phyloP scores from a whole-genome alignment of 805 yeast species.

The Starmerella ratchasimensis region DNA sequence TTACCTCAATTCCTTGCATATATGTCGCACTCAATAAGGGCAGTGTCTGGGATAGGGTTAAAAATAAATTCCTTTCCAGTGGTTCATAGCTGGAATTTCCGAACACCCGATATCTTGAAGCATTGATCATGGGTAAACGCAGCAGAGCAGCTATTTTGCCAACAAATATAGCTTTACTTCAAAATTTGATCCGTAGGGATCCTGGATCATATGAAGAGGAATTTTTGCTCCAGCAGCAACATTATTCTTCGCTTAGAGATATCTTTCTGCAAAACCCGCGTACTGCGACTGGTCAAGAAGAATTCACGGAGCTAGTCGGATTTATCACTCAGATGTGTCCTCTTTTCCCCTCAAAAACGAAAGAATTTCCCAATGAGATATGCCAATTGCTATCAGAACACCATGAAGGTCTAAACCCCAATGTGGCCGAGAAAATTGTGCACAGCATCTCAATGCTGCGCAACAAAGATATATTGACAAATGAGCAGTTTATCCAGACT shows the following conservation, averaged over 20 bases:
- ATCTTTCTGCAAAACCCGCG: slow-evolving; percentile 65
- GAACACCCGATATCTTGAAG: too few species aligned
- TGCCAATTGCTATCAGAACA: slow-evolving; percentile 53
- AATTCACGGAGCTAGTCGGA: slow-evolving; percentile 72
- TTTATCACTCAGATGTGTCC: slow-evolving; percentile 84
- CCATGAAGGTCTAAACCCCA: slow-evolving; percentile 72
- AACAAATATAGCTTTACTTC: slow-evolving; percentile 77
- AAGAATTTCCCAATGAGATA: slow-evolving; percentile 69
- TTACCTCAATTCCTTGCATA: too few species aligned
- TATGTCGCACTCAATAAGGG: too few species aligned
- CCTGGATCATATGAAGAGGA: slow-evolving; percentile 92
- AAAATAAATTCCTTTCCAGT: too few species aligned
- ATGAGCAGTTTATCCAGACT: slow-evolving; percentile 73
- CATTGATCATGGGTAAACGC: slow-evolving; percentile 56
- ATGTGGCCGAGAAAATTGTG: slow-evolving; percentile 78
- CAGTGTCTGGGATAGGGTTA: too few species aligned
- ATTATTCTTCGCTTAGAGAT: slow-evolving; percentile 81
- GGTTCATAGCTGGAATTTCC: too few species aligned
- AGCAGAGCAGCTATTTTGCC: slow-evolving; percentile 90
- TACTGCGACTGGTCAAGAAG: slow-evolving; percentile 43
- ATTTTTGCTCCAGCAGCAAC: slow-evolving; percentile 81
- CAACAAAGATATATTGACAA: slow-evolving; percentile 63
- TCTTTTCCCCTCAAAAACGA: slow-evolving; percentile 82
- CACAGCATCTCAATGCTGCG: slow-evolving; percentile 81
- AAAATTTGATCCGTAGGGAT: slow-evolving; percentile 84